Base-by-base conservation (phyloP, 805 yeast species). In the Yarrowia sp. region DNA sequence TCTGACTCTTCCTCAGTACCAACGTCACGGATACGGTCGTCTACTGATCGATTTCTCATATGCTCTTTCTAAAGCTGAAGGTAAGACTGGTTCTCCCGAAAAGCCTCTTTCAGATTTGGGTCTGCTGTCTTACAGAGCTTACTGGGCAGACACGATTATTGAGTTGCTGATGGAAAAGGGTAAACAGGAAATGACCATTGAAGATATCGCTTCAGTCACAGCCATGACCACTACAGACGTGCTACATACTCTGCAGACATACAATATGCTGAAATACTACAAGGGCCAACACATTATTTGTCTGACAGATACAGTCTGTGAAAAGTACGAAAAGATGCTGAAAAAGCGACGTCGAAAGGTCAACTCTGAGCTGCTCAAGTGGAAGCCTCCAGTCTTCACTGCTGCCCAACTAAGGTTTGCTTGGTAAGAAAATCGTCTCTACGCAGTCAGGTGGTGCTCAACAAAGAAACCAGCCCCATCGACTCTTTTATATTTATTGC, bases 191-290 rank as follows among this genome's bases (percentile, higher is more conserved):
- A 84, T 87, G 58, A 88, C 96, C 2, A 92, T 95, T 65, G 99
- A 95, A 71, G 98, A 93, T 70, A 88, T 95, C 15, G 88, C 97
- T 36, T 79, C 87, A 11, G 77, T 85, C 58, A 90, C 98, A 0
- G 84, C 98, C 13, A 93, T 95, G 97, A 95, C 99, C 10, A 92
- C 98, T 1, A 89, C 96, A 1, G 99, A 95, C 76, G 90, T 95
- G 62, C 78, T 95, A 57, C 98, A 95, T 74, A 95, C 99, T 0
- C 83, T 96, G 65, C 95, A 95, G 70, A 90, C 97, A 1, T 80
- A 92, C 72, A 92, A 90, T 72, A 91, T 95, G 82, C 80, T 96
- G 70, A 83, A 92, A 71, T 95, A 93, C 73, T 92, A 92, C 76
- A 92, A 92, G 74, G 99, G 98, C 15, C 98, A 95, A 77, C 98